These are phyloP conservation scores for Pseudozyma thailandica DNA, from an alignment of 1,284 basidiomycete genomes.

Conservation along the genomic window DNA sequence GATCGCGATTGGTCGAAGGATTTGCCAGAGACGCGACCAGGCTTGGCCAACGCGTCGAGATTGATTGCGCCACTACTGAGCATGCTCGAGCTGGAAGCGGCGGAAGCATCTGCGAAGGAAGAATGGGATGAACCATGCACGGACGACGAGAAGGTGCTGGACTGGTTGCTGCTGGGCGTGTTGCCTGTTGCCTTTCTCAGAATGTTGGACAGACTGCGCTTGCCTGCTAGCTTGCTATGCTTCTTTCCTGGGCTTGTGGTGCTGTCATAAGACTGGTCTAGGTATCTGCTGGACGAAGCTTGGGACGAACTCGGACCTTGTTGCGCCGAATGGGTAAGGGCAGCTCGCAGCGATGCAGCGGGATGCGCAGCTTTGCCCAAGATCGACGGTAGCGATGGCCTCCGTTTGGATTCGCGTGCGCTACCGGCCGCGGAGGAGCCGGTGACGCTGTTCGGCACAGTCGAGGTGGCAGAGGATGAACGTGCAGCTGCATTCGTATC, in stretches of 20 bases:
- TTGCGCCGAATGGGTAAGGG: conserved; percentile 32
- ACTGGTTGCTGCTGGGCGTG: conserved; percentile 3
- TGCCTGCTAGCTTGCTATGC: conserved; percentile 32
- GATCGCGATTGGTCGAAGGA: conserved; percentile 38
- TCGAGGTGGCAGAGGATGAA: conserved; percentile 15
- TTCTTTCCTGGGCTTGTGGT: conserved; percentile 36
- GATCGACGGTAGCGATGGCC: conserved; percentile 57
- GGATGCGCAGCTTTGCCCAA: conserved; percentile 62
- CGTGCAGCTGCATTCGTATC: conserved; percentile 1
- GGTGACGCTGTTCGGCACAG: conserved; percentile 1
- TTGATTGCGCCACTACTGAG: conserved; percentile 27
- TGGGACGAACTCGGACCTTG: conserved; percentile 18
- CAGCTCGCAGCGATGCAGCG: conserved; percentile 55
- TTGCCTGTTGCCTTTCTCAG: conserved; percentile 50
- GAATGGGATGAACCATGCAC: conserved; percentile 28
- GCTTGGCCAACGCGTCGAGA: conserved; percentile 28
- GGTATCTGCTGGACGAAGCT: conserved; percentile 12
- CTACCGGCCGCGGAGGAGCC: conserved; percentile 6
- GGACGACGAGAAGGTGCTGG: not conserved
- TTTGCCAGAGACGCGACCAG: conserved; percentile 25
- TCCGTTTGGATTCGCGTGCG: conserved; percentile 40
- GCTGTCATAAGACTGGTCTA: conserved; percentile 24
- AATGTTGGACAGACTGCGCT: conserved; percentile 55
- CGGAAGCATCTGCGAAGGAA: conserved; percentile 20
- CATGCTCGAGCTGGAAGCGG: conserved; percentile 7